Percentiles rank a stretch among this genome's conserved stretches.
phyloP scores from a whole-genome alignment of 345 rosid species.

The Limnanthes douglasii region DNA sequence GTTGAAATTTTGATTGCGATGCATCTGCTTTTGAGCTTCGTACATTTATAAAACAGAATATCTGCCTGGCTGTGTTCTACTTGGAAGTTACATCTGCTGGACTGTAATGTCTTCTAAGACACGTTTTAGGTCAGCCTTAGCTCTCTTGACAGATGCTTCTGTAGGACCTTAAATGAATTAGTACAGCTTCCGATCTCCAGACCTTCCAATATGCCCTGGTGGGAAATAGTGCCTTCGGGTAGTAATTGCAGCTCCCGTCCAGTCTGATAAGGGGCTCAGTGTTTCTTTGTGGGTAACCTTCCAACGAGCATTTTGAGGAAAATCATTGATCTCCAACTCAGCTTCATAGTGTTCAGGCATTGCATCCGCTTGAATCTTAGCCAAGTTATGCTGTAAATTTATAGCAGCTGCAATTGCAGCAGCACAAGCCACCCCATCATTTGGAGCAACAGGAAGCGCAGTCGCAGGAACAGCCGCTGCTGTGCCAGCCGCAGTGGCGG shows the following conservation, averaged over 20 bases:
- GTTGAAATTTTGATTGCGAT: no score
- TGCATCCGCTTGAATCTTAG: slow-evolving; percentile 92
- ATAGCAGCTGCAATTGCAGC: slow-evolving; percentile 90
- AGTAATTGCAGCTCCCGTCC: slow-evolving; percentile 95
- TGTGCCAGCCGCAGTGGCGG: no score
- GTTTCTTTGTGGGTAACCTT: slow-evolving; percentile 98
- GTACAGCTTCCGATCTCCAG: slow-evolving; percentile 88
- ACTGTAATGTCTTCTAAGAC: slow-evolving; percentile 83
- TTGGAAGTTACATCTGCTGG: slow-evolving; percentile 75
- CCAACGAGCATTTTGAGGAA: slow-evolving; percentile 98
- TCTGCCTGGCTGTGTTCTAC: slow-evolving; percentile 80
- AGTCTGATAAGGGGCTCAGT: slow-evolving; percentile 87
- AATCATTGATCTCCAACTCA: slow-evolving; percentile 89
- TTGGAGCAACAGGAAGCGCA: slow-evolving; percentile 25
- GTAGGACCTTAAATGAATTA: slow-evolving; percentile 86
- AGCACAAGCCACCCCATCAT: slow-evolving; percentile 72
- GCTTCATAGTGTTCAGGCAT: slow-evolving; percentile 98
- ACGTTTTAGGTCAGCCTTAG: slow-evolving; percentile 75
- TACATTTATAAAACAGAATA: slow-evolving; percentile 77
- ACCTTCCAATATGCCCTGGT: slow-evolving; percentile 42
- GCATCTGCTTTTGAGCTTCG: no score
- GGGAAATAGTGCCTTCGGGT: slow-evolving; percentile 79
- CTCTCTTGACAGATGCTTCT: slow-evolving; percentile 78
- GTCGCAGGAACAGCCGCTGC: slow-evolving; percentile 18
- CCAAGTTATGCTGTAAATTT: slow-evolving; percentile 74